Base-by-base conservation (phyloP, 2,329 filamentous ascomycete genomes). In the Trichoderma sp. region DNA sequence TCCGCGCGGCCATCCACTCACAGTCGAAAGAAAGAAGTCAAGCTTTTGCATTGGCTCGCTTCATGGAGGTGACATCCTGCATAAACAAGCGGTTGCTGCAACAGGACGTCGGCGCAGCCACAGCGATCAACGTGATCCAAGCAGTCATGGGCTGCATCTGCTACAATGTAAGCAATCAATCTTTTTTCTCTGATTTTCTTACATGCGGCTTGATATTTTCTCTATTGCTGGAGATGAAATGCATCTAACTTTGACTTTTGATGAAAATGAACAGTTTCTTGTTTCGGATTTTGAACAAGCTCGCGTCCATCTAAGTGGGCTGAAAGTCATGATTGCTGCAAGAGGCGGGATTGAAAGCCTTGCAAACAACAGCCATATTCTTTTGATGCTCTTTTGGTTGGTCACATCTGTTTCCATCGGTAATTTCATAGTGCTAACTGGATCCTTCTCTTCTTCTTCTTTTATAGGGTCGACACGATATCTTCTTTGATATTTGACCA, bases 341-440 rank as follows among this genome's bases (percentile, higher is more conserved):
- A 68, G 66, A 56, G 66, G 66, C 29, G 66, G 66, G 29, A 68
- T 68, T 21, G 66, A 68, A 13, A 68, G 19, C 16, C 33, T 68
- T 33, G 37, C 58, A 13, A 49, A 56, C 8, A 31, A 61, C 14
- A 49, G 29, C 3, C 35, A 56, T 8, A 29, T 35, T 16, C 27
- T 52, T 13, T 19, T 68, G 49, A 68, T 68, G 66, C 29, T 68
- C 6, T 68, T 68, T 19, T 68, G 66, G 66, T 68, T 4, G 13
- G 40, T n/a, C 8, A n/a, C 1, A 29, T 5, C 19, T 31, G 2
- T 11, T 3, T 16, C 4, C 52, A 16, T 21, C 8, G 4, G 3
- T 13, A 49, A 24, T 49, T 4, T 5, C 19, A 24, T 24, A 5
- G n/a, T 21, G 21, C 55, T 57, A 8, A 57, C 29, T 29, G 4